These are phyloP conservation scores for Heliocybe sulcata DNA, from an alignment of 1,284 basidiomycete genomes.

Conservation along the genomic window DNA sequence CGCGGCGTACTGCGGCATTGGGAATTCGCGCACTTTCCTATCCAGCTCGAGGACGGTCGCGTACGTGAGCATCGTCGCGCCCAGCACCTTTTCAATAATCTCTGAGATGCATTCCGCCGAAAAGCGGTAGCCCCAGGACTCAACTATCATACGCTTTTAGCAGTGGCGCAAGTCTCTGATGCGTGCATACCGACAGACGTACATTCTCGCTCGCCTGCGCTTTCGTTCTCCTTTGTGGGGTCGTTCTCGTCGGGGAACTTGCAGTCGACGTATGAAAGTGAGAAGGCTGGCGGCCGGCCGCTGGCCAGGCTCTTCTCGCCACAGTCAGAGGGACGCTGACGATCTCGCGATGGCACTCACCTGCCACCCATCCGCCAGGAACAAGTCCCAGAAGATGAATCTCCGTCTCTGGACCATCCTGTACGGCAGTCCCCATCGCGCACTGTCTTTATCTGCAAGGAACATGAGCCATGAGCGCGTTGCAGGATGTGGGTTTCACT, in stretches of 20 bases:
- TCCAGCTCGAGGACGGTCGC: constrained; percentile 56
- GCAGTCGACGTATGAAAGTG: constrained; percentile 59
- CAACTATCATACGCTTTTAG: constrained; percentile 32
- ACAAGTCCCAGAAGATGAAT: constrained; percentile 68
- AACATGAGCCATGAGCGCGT: constrained; percentile 7
- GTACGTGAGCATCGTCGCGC: constrained; percentile 59
- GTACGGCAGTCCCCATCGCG: constrained; percentile 51
- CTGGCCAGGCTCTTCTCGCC: constrained; percentile 50
- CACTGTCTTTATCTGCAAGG: constrained; percentile 55
- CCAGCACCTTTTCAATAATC: constrained; percentile 58
- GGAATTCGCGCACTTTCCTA: constrained; percentile 56
- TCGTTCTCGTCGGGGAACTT: constrained; percentile 52
- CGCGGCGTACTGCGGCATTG: constrained; percentile 45
- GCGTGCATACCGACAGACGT: no score
- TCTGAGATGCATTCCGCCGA: constrained; percentile 59
- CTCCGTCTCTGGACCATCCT: constrained; percentile 61
- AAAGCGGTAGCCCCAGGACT: constrained; percentile 67
- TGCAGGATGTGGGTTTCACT: constrained; percentile 58
- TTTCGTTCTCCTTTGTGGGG: constrained; percentile 44
- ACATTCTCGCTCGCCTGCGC: constrained; percentile 47
- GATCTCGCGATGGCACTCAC: constrained; percentile 21
- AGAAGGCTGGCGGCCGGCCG: constrained; percentile 58
- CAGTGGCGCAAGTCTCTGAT: no score
- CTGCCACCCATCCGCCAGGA: constrained; percentile 64
- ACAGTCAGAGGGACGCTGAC: no score